Evolutionary conservation across 2,329 filamentous ascomycete species (phyloP), one percentile per base, ranked within the genome.

Genomic region (Pseudogymnoascus sp.): DNA sequence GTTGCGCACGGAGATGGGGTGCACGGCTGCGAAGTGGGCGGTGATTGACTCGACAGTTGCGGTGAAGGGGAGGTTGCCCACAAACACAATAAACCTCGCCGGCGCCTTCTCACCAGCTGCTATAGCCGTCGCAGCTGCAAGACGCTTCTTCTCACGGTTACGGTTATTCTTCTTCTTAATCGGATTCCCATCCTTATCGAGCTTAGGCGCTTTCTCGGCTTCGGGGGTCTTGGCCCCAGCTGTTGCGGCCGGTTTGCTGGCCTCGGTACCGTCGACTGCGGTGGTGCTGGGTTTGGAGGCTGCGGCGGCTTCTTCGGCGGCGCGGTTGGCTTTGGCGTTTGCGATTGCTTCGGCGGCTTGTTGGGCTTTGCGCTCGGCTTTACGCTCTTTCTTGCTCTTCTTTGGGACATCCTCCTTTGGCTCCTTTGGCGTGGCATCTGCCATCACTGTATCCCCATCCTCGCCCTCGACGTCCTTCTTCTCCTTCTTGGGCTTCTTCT

Each of bases 41-140:
- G 79, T 78, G 67, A 98, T 83, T 45, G 85, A 81, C 61, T 84
- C 84, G 62, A 83, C 81, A 3, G 89, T 96, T 43, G 92, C 90
- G 66, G 83, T 87, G 83, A 86, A 97, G 61, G 93, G 93, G 5
- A 98, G 88, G 78, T 97, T 97, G 75, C 93, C 91, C 84, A 69
- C 86, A 77, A 95, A 95, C 71, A 88, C 85, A 66, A 92, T 91
- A 79, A 91, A 92, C 66, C 89, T 83, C 14, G 79, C 75, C 23
- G 70, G 61, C 8, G 63, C 62, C 23, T 70, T 71, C 31, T 63
- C 67, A 31, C 67, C 65, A 23, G 67, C 68, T 43, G 63, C 62
- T 28, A 43, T 54, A 13, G 43, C 37, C 6, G 31, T 39, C 3
- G 28, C 62, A 41, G 63, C 63, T 4, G 67, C 64, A 19, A 39